Evolutionary conservation across 2,329 filamentous ascomycete species (phyloP).

Genomic region (Penicillium sp.): DNA sequence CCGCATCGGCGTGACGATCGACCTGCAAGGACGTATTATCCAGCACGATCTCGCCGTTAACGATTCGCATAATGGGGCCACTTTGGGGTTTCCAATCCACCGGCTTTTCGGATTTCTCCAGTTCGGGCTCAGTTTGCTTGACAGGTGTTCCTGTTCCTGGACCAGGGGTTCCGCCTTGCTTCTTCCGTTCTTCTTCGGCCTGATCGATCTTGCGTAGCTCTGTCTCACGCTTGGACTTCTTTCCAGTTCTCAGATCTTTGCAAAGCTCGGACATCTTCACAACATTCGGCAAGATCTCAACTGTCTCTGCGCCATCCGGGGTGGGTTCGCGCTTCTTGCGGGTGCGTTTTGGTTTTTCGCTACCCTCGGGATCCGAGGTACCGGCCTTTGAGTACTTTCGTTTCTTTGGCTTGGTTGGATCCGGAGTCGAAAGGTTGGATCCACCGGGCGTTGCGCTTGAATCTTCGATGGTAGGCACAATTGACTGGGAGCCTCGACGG

Average conservation of each 20-base stretch:
- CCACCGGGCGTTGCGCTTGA: constrained; percentile 20
- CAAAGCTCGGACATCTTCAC: constrained; percentile 61
- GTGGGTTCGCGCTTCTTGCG: constrained; percentile 44
- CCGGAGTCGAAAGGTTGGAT: constrained; percentile 25
- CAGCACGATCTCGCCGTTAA: constrained; percentile 59
- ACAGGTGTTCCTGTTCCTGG: constrained; percentile 25
- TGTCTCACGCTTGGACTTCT: constrained; percentile 57
- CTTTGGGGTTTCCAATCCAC: constrained; percentile 31
- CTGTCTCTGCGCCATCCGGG: constrained; percentile 49
- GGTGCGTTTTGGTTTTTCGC: constrained; percentile 25
- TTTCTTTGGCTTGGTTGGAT: constrained; percentile 26
- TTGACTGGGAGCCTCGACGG: constrained; percentile 20
- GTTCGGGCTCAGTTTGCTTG: constrained; percentile 28
- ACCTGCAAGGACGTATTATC: constrained; percentile 54
- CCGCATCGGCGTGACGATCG: constrained; percentile 56
- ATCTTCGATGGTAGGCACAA: constrained; percentile 19
- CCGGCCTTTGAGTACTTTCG: constrained; percentile 28
- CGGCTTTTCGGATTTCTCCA: constrained; percentile 20
- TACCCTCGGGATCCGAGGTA: constrained; percentile 24
- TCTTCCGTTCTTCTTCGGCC: constrained; percentile 51
- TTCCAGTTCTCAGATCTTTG: constrained; percentile 55
- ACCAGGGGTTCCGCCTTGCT: constrained; percentile 36
- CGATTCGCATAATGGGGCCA: constrained; percentile 53
- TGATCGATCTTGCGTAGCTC: constrained; percentile 59
- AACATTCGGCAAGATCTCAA: constrained; percentile 54